Percentiles rank a stretch among this genome's conserved stretches.
Evolutionary conservation across 2,329 filamentous ascomycete genomes (phyloP).

Genomic region (Fusarium tricinctum): DNA sequence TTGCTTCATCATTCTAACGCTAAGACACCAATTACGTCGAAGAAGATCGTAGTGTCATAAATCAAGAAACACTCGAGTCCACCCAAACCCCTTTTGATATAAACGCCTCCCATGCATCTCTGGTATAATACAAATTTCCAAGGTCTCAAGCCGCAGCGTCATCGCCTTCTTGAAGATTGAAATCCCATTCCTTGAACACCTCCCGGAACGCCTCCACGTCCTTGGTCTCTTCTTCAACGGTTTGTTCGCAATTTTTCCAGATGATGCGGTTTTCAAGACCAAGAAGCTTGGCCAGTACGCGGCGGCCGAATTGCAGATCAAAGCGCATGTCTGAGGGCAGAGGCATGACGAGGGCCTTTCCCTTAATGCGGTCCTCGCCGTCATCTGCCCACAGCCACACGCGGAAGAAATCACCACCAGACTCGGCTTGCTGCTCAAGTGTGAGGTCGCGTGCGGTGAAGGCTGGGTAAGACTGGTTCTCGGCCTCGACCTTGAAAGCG

Average conservation of each 20-base stretch:
- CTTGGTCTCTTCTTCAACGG: constrained; percentile 79
- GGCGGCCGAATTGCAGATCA: constrained; percentile 89
- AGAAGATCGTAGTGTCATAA: neutral
- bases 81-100: constrained; percentile 16
- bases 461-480: constrained; percentile 74
- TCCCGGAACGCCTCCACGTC: constrained; percentile 85
- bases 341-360: constrained; percentile 78
- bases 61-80: constrained; percentile 8
- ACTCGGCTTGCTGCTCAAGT: constrained; percentile 63
- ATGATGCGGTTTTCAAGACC: constrained; percentile 81
- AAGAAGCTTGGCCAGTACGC: constrained; percentile 89
- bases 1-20: neutral
- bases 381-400: constrained; percentile 82
- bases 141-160: constrained; percentile 22
- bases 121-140: constrained; percentile 8
- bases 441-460: constrained; percentile 65
- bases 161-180: constrained; percentile 64
- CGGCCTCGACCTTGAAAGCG: constrained; percentile 88
- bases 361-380: constrained; percentile 68
- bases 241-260: constrained; percentile 89
- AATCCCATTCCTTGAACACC: constrained; percentile 89
- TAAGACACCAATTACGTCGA: neutral
- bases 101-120: constrained; percentile 43
- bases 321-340: constrained; percentile 81
- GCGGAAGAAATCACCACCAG: constrained; percentile 79